Evolutionary conservation across 2,329 filamentous ascomycete genomes (phyloP).

Genomic region (Fragosphaeria purpurea): DNA sequence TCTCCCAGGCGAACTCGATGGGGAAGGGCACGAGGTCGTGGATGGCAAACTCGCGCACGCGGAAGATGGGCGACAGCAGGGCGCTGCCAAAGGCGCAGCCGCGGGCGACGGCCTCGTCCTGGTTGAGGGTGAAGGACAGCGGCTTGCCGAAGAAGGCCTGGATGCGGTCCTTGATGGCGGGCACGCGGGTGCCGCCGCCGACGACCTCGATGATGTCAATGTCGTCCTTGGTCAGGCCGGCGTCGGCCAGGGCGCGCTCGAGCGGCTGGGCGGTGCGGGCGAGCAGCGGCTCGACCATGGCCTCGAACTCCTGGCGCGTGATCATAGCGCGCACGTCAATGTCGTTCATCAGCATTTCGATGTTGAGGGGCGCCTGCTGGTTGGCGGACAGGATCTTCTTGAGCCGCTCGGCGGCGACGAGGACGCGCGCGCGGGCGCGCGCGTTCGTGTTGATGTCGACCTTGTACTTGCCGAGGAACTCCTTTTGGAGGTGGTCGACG

Average conservation of each 20-base stretch:
- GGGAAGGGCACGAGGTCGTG: constrained; percentile 98
- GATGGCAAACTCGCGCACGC: constrained; percentile 93
- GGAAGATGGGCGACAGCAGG: constrained; percentile 94
- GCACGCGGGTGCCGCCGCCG: constrained; percentile 89
- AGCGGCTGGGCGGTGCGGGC: constrained; percentile 62
- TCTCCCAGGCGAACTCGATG: constrained; percentile 98
- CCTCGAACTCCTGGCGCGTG: constrained; percentile 89
- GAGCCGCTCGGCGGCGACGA: constrained; percentile 85
- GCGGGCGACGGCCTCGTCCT: constrained; percentile 91
- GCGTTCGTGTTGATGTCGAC: constrained; percentile 86
- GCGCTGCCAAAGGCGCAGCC: constrained; percentile 97
- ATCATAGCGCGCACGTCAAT: constrained; percentile 81
- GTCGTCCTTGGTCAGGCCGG: constrained; percentile 81
- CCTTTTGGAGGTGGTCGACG: constrained; percentile 86
- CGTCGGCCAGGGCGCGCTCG: constrained; percentile 88
- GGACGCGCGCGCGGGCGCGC: constrained; percentile 80
- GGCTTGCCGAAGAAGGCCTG: constrained; percentile 84
- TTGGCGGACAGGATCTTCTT: constrained; percentile 99
- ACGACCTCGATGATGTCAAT: constrained; percentile 92
- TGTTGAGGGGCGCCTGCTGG: constrained; percentile 82
- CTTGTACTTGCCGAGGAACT: constrained; percentile 98
- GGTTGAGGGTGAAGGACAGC: constrained; percentile 94
- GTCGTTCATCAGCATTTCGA: constrained; percentile 98
- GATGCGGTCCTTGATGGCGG: constrained; percentile 82
- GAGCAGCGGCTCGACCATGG: constrained; percentile 76